Base-by-base conservation (phyloP, 495 filamentous ascomycete genomes). In the Jackrogersella multiformis region DNA sequence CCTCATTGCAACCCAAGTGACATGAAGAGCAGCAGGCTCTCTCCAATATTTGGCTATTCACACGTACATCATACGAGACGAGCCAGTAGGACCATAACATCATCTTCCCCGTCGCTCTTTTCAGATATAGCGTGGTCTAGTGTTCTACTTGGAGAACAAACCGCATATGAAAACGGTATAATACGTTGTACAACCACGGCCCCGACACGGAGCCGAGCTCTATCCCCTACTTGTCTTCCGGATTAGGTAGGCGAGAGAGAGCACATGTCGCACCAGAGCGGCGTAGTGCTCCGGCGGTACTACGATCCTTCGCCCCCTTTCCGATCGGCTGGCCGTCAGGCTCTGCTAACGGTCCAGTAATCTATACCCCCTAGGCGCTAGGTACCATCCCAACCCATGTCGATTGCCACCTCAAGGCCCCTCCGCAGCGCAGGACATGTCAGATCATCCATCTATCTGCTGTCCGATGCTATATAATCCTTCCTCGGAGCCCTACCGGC, bases 381-480 rank as follows among this genome's bases (percentile, higher is more conserved):
- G 65, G 9, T 21, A 55, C 48, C 38, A 16, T 24, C 4, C 9
- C 2, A 13, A 36, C 18, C 32, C 18, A 21, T 35, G 30, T n/a
- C 3, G 18, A 36, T 2, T 53, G 8, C 16, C 15, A 53, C 49
- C 9, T 8, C 7, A n/a, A 18, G n/a, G n/a, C n/a, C 38, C 24
- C 2, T 18, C 13, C 20, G 18, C 18, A 35, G 16, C 23, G 9
- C 32, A 24, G 28, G 21, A 36, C 20, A 36, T 24, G 34, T 69
- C 60, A 69, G 26, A 57, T 69, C 60, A 64, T 64, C 8, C 36
- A 49, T 45, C 49, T 44, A 56, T 56, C 49, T 39, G 26, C 46
- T 15, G 49, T 38, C 8, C 28, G 39, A 20, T 44, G 54, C 13
- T 44, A 53, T 60, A 30, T 46, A 53, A 68, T 56, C 60, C 48